Base-by-base conservation (phyloP, 257 asterid genomes). In the Orobanche coerulescens region DNA sequence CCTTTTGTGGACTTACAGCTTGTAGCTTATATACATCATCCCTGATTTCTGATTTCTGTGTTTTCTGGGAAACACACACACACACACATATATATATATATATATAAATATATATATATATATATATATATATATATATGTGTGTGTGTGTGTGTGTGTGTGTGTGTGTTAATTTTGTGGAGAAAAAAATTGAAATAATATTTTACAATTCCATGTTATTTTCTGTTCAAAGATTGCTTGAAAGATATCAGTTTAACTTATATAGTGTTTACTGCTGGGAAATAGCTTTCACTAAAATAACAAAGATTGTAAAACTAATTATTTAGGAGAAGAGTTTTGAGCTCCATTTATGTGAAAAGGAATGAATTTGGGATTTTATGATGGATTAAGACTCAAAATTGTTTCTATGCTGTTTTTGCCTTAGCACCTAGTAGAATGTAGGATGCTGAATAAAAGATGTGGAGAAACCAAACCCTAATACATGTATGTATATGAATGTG, bases 21-120 rank as follows among this genome's bases (percentile, higher is more conserved):
- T n/a, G n/a, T 59, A 34, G 34, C 58, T 65, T 61, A 11, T 64
- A n/a, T 34, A 10, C 3, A 61, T 5, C 56, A 10, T 39, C 50
- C 40, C 36, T 63, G 47, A 33, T 47, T 49, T 49, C 19, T 49
- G 7, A 1, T 4, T 6, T 5, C 9, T 72, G 60, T 13, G 25
- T 43, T 4, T 44, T 44, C 22, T n/a, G n/a, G n/a, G n/a, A n/a
- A n/a, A n/a, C n/a, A n/a, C n/a, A n/a, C n/a, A n/a, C n/a, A n/a
- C n/a, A n/a, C n/a, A n/a, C n/a, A n/a, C n/a, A n/a, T n/a, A n/a
- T n/a, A n/a, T n/a, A n/a, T n/a, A n/a, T n/a, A n/a, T n/a, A n/a
- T n/a, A n/a, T n/a, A n/a, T n/a, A n/a, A n/a, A n/a, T n/a, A n/a
- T n/a, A n/a, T n/a, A n/a, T n/a, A n/a, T n/a, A n/a, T n/a, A n/a